Evolutionary conservation across 495 filamentous ascomycete genomes (phyloP).

Genomic region (Aspergillus diversus): DNA sequence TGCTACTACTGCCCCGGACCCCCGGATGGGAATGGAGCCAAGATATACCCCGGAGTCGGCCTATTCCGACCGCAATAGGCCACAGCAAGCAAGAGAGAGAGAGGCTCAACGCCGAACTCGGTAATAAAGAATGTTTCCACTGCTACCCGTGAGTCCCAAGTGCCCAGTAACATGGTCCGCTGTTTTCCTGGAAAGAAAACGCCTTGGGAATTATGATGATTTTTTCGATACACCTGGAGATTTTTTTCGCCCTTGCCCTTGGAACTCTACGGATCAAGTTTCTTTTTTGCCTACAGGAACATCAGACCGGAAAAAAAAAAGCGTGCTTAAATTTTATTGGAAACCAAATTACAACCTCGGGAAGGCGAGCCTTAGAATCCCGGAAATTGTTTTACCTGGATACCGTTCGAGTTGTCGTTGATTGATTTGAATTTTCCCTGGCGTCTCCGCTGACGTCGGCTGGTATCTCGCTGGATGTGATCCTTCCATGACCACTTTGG

Average conservation of each 20-base stretch:
- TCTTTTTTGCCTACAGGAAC: slow-evolving; percentile 25
- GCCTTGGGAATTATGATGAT: slow-evolving; percentile 30
- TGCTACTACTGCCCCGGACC: slow-evolving; percentile 49
- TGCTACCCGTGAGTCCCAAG: slow-evolving; percentile 14
- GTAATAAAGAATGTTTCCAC: slow-evolving; percentile 31
- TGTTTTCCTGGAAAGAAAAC: slow-evolving; percentile 25
- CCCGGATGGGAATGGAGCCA: slow-evolving; percentile 53
- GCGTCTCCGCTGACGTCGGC: slow-evolving; percentile 22
- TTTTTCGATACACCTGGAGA: slow-evolving; percentile 15
- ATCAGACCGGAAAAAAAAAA: slow-evolving; percentile 26
- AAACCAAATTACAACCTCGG: slow-evolving; percentile 26
- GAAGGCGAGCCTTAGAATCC: slow-evolving; percentile 27
- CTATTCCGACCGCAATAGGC: slow-evolving; percentile 48
- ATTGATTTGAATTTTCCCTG: slow-evolving; percentile 16
- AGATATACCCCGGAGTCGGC: slow-evolving; percentile 49
- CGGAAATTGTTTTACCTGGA: slow-evolving; percentile 28
- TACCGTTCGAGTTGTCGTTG: slow-evolving; percentile 25
- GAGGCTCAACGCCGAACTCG: slow-evolving; percentile 46
- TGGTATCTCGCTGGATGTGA: slow-evolving; percentile 20
- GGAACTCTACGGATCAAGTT: slow-evolving; percentile 14
- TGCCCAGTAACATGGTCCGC: slow-evolving; percentile 13
- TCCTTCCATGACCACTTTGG: slow-evolving; percentile 17
- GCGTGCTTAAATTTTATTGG: slow-evolving; percentile 27
- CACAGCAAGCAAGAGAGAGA: slow-evolving; percentile 46
- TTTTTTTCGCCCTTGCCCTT: slow-evolving; percentile 19